Evolutionary conservation across 83 land plant genomes (phyloP), one percentile per base, ranked within the genome.

Genomic region (Thuja plicata): DNA sequence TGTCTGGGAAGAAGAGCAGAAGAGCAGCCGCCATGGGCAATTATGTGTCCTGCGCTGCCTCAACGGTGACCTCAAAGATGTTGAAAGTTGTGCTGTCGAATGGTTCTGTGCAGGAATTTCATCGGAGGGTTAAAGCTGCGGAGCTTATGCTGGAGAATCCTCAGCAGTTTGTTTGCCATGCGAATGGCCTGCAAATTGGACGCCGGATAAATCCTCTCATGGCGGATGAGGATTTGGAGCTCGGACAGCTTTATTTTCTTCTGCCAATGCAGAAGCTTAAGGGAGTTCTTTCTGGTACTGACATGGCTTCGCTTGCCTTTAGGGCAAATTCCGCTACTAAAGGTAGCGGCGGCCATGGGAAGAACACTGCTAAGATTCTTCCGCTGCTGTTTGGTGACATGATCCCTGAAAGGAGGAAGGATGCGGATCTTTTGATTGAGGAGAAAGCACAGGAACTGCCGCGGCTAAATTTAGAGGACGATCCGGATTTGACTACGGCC

Each of bases 141-240:
- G 92, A 91, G 85, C 89, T 91, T 8, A 91, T 89, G 92, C 52
- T 87, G 43, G 91, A 89, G 17, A 89, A 89, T 60, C 92, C 90
- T 13, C 76, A 78, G 45, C 66, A 85, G 2, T 91, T 91, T 82
- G 89, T 91, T 21, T 91, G 92, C 35, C 91, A 91, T 19, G 70
- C 91, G 13, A 30, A 16, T 6, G 17, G 84, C 19, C 88, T 91
- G 19, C 71, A 60, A 60, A 90, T 89, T 7, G 92, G 91, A 4
- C 78, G 46, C 35, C 87, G 92, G 12, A 66, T 91, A 41, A 86
- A 88, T 17, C 91, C 88, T 19, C 91, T 91, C 46, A 43, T 32
- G 8, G 92, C 91, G 11, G 92, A 91, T 38, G 89, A 91, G 41
- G 89, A 88, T 16, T 86, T 91, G 52, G 84, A 88, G 87, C 55